These are phyloP conservation scores for Chondrus crispus DNA, from an alignment of 23 red algal species.

Conservation along the genomic window DNA sequence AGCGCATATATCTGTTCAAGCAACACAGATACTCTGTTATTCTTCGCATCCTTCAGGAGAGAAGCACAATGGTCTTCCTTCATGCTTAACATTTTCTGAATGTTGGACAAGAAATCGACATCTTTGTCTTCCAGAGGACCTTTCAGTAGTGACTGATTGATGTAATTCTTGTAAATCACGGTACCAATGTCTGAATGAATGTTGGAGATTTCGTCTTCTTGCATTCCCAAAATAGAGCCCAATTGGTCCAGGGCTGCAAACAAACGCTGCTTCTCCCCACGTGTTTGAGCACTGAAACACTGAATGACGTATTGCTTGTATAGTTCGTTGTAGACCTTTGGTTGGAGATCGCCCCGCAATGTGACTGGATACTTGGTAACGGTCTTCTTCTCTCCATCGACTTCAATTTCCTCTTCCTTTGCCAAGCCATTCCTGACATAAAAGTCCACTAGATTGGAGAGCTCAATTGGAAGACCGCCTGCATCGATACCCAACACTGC, in stretches of 20 bases:
- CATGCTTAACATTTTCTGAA: constrained; percentile 90
- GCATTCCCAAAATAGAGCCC: constrained; percentile 85
- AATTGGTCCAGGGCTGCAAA: constrained; percentile 84
- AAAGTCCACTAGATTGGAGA: constrained; percentile 91
- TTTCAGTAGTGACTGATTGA: constrained; percentile 74
- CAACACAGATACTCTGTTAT: constrained; percentile 65
- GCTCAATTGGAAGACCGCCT: constrained; percentile 86
- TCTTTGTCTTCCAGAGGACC: constrained; percentile 85
- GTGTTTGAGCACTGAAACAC: constrained; percentile 89
- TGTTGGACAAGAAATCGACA: constrained; percentile 82
- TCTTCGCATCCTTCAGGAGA: constrained; percentile 87
- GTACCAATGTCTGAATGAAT: constrained; percentile 95
- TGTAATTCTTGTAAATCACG: constrained; percentile 95
- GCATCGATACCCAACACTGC: constrained; percentile 94
- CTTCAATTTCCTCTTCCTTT: constrained; percentile 76
- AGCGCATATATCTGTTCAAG: constrained; percentile 73
- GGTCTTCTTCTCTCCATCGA: constrained; percentile 66
- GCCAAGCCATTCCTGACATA: constrained; percentile 87
- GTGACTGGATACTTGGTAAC: constrained; percentile 75
- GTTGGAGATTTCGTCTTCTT: constrained; percentile 77
- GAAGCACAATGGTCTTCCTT: constrained; percentile 64
- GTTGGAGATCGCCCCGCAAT: constrained; percentile 78
- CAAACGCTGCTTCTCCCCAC: constrained; percentile 88
- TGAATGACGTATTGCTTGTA: constrained; percentile 99
- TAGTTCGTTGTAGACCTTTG: constrained; percentile 81